These are phyloP conservation scores for Mollisiaceae sp. DNA, from an alignment of 2,329 filamentous ascomycete genomes.

Conservation along the genomic window DNA sequence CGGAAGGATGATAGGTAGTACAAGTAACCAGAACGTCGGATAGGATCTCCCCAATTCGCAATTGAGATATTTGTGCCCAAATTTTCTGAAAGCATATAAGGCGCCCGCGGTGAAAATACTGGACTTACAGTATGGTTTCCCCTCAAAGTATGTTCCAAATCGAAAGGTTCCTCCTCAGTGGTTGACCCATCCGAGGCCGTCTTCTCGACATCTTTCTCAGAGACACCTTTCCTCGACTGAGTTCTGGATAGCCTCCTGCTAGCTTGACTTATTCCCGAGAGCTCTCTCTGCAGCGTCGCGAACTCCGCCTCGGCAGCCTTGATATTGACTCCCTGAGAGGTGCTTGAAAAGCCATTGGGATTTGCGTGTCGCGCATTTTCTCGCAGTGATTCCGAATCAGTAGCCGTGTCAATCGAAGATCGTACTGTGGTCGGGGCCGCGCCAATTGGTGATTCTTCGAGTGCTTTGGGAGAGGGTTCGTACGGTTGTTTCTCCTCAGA, in stretches of 20 bases:
- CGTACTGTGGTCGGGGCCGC: constrained; percentile 22
- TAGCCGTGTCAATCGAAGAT: constrained; percentile 28
- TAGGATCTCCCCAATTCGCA: not conserved
- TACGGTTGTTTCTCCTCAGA: constrained; percentile 24
- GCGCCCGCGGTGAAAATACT: not conserved
- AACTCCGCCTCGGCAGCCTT: constrained; percentile 73
- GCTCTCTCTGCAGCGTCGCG: constrained; percentile 65
- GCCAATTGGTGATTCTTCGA: constrained; percentile 22
- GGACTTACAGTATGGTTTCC: constrained; percentile 61
- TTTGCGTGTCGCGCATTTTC: constrained; percentile 45
- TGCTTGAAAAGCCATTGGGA: constrained; percentile 52
- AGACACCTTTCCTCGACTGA: constrained; percentile 45
- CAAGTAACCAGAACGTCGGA: not conserved
- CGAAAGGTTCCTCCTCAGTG: constrained; percentile 63
- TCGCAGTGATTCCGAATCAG: constrained; percentile 50
- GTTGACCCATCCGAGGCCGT: constrained; percentile 45
- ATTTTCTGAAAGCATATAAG: not conserved
- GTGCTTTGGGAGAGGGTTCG: constrained; percentile 24
- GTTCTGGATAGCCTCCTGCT: constrained; percentile 57
- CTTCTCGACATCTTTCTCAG: constrained; percentile 63
- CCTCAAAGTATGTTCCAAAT: constrained; percentile 75
- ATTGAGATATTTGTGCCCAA: not conserved
- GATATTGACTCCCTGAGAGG: constrained; percentile 57
- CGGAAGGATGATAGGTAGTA: not conserved
- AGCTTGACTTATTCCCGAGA: constrained; percentile 60